Evolutionary conservation across 1,284 basidiomycete genomes (phyloP).

Genomic region (Cutaneotrichosporon sp.): DNA sequence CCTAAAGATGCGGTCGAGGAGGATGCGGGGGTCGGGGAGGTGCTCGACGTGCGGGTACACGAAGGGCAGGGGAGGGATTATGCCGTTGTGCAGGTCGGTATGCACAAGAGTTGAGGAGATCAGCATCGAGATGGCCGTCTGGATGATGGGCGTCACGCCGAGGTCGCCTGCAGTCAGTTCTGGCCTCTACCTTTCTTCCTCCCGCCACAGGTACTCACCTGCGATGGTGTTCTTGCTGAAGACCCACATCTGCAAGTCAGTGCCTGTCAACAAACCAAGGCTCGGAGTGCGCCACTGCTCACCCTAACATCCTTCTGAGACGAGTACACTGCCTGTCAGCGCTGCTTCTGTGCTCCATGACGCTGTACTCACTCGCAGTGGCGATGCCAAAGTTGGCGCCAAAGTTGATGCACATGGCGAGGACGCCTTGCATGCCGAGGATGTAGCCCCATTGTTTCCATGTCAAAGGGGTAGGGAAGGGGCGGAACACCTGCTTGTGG

Average conservation of each 20-base stretch:
- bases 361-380: constrained; percentile 42
- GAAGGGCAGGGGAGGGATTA: constrained; percentile 48
- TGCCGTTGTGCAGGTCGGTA: constrained; percentile 51
- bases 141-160: constrained; percentile 54
- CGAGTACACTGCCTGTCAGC: constrained; percentile 44
- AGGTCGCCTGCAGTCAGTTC: constrained; percentile 45
- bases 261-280: constrained; percentile 4
- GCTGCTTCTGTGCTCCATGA: neutral
- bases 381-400: constrained; percentile 54
- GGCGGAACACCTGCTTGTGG: constrained; percentile 39
- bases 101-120: constrained; percentile 54
- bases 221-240: constrained; percentile 47
- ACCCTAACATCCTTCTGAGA: constrained; percentile 33
- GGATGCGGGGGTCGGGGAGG: constrained; percentile 46
- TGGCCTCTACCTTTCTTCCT: neutral
- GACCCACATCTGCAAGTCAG: constrained; percentile 49
- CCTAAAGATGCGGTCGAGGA: constrained; percentile 24
- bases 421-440: constrained; percentile 36
- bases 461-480: constrained; percentile 49
- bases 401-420: constrained; percentile 42
- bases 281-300: neutral
- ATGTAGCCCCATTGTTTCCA: constrained; percentile 50
- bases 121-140: constrained; percentile 50
- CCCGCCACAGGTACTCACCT: constrained; percentile 6
- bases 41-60: constrained; percentile 54